A percentile compares a stretch with the other conserved stretches of the same genome.
phyloP scores from a whole-genome alignment of 1,284 basidiomycete species.

The Blastosporella zonata region DNA sequence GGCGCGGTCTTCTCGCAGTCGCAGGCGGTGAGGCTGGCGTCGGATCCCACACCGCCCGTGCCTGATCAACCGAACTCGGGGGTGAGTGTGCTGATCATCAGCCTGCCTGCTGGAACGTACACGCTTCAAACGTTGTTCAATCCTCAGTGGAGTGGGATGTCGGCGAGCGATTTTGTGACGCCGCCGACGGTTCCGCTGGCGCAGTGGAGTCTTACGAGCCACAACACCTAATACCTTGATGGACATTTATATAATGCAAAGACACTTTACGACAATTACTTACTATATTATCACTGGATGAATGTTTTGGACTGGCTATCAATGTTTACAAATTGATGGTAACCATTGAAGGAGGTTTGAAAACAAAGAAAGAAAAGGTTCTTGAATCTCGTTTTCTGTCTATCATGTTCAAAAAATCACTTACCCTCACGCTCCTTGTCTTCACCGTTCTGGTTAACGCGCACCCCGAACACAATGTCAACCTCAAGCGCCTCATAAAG shows the following conservation, averaged over 20 bases:
- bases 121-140: slow-evolving; percentile 81
- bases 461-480: slow-evolving; percentile 51
- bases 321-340: slow-evolving; percentile 14
- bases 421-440: slow-evolving; percentile 62
- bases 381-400: slow-evolving; percentile 13
- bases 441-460: slow-evolving; percentile 44
- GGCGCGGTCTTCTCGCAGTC: slow-evolving; percentile 54
- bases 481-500: slow-evolving; percentile 64
- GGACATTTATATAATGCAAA: slow-evolving; percentile 8
- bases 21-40: slow-evolving; percentile 50
- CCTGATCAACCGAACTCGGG: slow-evolving; percentile 76
- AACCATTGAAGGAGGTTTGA: slow-evolving; percentile 8
- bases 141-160: slow-evolving; percentile 86
- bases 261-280: slow-evolving; percentile 1
- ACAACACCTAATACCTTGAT: slow-evolving; percentile 44
- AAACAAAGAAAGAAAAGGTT: slow-evolving; percentile 13
- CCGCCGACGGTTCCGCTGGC: slow-evolving; percentile 65
- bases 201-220: slow-evolving; percentile 72
- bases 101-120: slow-evolving; percentile 67
- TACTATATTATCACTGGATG: slow-evolving; percentile 6
- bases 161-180: slow-evolving; percentile 57
- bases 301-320: not conserved
- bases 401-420: slow-evolving; percentile 46
- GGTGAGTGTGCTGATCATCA: slow-evolving; percentile 80
- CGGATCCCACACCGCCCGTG: slow-evolving; percentile 62